These are phyloP conservation scores for Fraxinus anomala DNA, from an alignment of 257 asterid species.

Conservation along the genomic window DNA sequence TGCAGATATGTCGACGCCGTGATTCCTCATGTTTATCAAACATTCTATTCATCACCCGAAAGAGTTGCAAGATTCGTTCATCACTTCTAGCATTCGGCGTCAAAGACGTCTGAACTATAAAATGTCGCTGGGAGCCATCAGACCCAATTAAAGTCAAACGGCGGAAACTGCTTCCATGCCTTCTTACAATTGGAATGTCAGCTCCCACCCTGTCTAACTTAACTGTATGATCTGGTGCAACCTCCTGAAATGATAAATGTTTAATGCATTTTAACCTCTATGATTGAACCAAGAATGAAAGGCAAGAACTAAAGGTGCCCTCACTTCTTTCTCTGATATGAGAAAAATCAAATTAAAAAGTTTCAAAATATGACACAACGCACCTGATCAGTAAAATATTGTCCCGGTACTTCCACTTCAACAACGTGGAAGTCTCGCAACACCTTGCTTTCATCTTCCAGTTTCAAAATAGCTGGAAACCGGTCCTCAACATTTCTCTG, in stretches of 20 bases:
- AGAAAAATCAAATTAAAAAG: neutral
- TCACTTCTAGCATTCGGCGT: slow-evolving; percentile 99
- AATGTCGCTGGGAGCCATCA: slow-evolving; percentile 98
- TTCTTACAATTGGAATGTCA: slow-evolving; percentile 92
- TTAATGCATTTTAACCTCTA: neutral
- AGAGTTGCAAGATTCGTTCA: slow-evolving; percentile 97
- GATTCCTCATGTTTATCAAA: slow-evolving; percentile 99
- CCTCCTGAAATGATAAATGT: slow-evolving; percentile 58
- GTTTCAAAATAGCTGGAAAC: slow-evolving; percentile 91
- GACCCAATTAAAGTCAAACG: slow-evolving; percentile 95
- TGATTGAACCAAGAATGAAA: neutral
- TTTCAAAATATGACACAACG: neutral
- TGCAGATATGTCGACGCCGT: slow-evolving; percentile 87
- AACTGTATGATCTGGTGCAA: slow-evolving; percentile 96
- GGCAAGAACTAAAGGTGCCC: neutral
- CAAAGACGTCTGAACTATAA: slow-evolving; percentile 95
- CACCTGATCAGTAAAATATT: slow-evolving; percentile 95
- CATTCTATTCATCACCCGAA: slow-evolving; percentile 96
- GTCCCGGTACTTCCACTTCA: slow-evolving; percentile 99
- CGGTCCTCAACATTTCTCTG: slow-evolving; percentile 98
- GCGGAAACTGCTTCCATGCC: slow-evolving; percentile 99
- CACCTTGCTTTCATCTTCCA: slow-evolving; percentile 99
- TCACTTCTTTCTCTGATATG: neutral
- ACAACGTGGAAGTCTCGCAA: slow-evolving; percentile 93
- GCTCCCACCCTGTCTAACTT: slow-evolving; percentile 98